A percentile compares a stretch with the other conserved stretches of the same genome.
These are phyloP conservation scores for Phlyctochytrium bullatum DNA, from an alignment of 192 early-diverging fungal species.

Conservation along the genomic window DNA sequence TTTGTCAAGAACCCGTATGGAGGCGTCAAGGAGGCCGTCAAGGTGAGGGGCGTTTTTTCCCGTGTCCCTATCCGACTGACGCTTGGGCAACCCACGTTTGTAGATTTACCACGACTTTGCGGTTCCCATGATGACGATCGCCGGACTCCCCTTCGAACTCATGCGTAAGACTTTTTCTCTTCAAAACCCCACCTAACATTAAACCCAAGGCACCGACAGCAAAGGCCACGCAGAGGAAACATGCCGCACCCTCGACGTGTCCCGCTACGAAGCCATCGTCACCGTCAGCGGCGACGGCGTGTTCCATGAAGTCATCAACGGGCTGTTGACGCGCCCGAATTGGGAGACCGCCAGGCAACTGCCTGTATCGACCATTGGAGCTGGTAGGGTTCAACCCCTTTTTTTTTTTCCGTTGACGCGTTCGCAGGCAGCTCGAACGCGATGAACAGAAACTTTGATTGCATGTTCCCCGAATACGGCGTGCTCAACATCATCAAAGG, in stretches of 20 bases:
- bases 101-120: conserved; percentile 54
- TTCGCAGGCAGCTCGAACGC: conserved; percentile 47
- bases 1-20: conserved; percentile 75
- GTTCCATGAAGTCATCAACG: conserved; percentile 78
- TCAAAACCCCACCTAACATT: no score
- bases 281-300: conserved; percentile 79
- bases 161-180: conserved; percentile 4
- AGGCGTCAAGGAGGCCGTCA: conserved; percentile 62
- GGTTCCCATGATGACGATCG: conserved; percentile 61
- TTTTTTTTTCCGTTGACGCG: no score
- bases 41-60: no score
- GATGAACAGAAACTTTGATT: conserved; percentile 41
- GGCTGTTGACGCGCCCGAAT: conserved; percentile 70
- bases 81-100: no score
- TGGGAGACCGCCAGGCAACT: conserved; percentile 52
- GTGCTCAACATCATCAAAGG: conserved; percentile 41
- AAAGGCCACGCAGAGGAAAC: conserved; percentile 63
- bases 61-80: no score
- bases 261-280: conserved; percentile 57
- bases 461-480: conserved; percentile 31
- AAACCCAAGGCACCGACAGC: conserved; percentile 56
- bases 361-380: conserved; percentile 61
- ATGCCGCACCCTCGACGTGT: conserved; percentile 52
- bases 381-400: no score
- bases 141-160: conserved; percentile 46